Base-by-base conservation (phyloP, 257 asterid species). In the Solanum raphanifolium region DNA sequence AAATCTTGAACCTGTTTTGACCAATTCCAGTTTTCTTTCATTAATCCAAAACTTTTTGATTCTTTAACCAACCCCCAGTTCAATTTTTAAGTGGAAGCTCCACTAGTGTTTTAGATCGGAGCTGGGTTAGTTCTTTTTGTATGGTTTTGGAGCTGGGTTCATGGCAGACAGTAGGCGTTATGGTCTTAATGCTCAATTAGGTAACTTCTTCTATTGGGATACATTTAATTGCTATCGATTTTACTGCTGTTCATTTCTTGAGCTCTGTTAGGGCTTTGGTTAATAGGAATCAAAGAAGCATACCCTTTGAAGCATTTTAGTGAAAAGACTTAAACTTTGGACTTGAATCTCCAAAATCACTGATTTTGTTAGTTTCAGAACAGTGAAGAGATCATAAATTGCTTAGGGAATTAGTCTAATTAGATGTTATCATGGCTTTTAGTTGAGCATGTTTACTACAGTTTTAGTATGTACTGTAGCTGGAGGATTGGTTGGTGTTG, bases 141-240 rank as follows among this genome's bases (percentile, higher is more conserved):
- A 86, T 75, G 55, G 52, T 58, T 71, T 65, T 79, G 62, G 41
- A 73, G 82, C 87, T 85, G 55, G 15, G 62, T 89, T 85, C n/a
- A 91, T 91, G 93, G 89, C 91, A 29, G 92, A 90, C 12, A 87
- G 69, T 73, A 88, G 92, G 60, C 87, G 90, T 13, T 82, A 87
- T n/a, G 91, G 72, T 58, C 90, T 88, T n/a, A 86, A 87, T 41
- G 76, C 91, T 88, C 91, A 90, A 90, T 83, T 90, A 87, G 92
- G 92, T 90, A 23, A 69, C 38, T 72, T 72, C 43, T 69, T 29
- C 2, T 69, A 25, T n/a, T 65, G 25, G 66, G 66, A 58, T 58
- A 20, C 66, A 58, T 20, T 20, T 20, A 58, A n/a, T n/a, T 10
- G 32, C 16, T 65, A n/a, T 52, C 86, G 83, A 21, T 60, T 60